A percentile compares a stretch with the other conserved stretches of the same genome.
Conservation (phyloP, 768 basidiomycete genomes). For the Chalciporus sphaerocephalus region DNA sequence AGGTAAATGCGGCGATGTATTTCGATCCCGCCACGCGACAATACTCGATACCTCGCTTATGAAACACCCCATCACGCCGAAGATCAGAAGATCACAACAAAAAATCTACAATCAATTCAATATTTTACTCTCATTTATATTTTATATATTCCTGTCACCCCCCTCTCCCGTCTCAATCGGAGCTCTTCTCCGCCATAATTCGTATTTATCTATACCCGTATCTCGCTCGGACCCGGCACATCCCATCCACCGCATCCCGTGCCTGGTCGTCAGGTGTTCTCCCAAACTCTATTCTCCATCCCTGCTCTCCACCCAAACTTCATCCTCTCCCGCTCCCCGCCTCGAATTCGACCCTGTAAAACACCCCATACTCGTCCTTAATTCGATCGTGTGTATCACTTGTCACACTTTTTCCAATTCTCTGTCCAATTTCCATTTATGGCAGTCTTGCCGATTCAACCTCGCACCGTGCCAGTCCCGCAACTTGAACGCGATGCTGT, state of each 20-base stretch:
- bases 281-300: constrained; percentile 17
- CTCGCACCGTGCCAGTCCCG: neutral
- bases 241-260: constrained; percentile 19
- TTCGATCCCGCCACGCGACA: constrained; percentile 37
- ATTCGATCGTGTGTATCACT: neutral
- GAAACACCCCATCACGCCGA: constrained; percentile 27
- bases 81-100: constrained; percentile 31
- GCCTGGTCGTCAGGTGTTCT: constrained; percentile 27
- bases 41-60: constrained; percentile 24
- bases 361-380: neutral
- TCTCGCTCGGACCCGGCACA: constrained; percentile 16
- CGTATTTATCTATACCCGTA: neutral
- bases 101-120: neutral
- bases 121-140: neutral
- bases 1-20: constrained; percentile 23
- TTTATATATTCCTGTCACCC: constrained; percentile 1
- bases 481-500: constrained; percentile 18
- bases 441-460: constrained; percentile 1
- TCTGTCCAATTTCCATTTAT: constrained; percentile 6
- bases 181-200: constrained; percentile 12
- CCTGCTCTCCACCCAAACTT: neutral
- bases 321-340: neutral
- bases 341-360: neutral
- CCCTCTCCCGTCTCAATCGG: constrained; percentile 25
- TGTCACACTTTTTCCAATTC: neutral